Conservation (phyloP, 2,329 filamentous ascomycete species). For the Cytospora piceicola region DNA sequence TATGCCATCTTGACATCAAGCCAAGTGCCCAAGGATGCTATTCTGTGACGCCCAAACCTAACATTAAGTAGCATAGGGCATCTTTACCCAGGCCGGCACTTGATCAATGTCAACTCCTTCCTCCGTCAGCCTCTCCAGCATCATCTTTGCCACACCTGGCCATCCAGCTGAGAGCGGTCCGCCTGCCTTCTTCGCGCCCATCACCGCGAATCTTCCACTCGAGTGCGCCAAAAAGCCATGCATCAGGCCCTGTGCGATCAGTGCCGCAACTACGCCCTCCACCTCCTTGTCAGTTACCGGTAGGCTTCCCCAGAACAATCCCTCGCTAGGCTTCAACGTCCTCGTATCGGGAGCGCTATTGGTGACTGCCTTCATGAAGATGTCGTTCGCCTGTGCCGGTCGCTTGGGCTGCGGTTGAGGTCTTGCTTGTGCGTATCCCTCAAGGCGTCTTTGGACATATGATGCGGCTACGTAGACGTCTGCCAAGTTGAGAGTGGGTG, state of each 20-base stretch:
- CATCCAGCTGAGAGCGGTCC: conserved; percentile 73
- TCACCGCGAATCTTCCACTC: conserved; percentile 77
- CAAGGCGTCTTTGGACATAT: conserved; percentile 67
- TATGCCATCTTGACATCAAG: not conserved
- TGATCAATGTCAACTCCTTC: conserved; percentile 64
- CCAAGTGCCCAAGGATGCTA: not conserved
- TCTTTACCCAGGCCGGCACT: conserved; percentile 76
- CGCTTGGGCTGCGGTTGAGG: conserved; percentile 36
- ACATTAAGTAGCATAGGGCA: conserved; percentile 3
- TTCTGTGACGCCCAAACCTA: not conserved
- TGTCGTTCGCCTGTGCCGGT: conserved; percentile 49
- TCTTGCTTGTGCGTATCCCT: conserved; percentile 56
- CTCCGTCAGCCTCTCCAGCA: conserved; percentile 62
- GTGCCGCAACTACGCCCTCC: conserved; percentile 75
- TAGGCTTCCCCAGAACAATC: conserved; percentile 67
- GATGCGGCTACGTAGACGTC: conserved; percentile 67
- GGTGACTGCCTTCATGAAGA: conserved; percentile 57
- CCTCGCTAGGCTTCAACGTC: conserved; percentile 59
- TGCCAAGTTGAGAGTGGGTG: conserved; percentile 74
- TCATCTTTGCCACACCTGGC: conserved; percentile 72
- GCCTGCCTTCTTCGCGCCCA: conserved; percentile 71
- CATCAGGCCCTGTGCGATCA: conserved; percentile 80
- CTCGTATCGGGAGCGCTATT: conserved; percentile 49
- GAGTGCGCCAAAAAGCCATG: conserved; percentile 83
- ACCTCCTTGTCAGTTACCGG: conserved; percentile 65